Conservation (phyloP, 768 basidiomycete species). For the Tulasnella sp. region DNA sequence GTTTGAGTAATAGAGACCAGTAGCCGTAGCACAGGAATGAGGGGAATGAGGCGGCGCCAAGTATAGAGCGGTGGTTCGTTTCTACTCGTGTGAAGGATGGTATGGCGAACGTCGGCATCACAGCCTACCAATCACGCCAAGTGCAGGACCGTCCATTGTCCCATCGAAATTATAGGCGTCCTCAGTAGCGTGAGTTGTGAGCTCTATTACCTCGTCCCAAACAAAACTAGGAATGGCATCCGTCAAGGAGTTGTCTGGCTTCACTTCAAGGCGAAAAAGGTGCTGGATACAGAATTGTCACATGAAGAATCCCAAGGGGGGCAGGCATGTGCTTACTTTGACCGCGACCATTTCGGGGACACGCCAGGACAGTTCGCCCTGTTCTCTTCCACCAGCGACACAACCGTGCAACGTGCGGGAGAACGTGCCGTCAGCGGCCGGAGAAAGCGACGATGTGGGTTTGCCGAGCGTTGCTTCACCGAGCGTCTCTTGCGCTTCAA, state of each 20-base stretch:
- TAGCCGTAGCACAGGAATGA: too few species aligned
- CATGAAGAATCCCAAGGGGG: background rate
- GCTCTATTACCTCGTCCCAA: background rate
- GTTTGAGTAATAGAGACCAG: too few species aligned
- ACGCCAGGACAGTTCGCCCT: constrained; percentile 2
- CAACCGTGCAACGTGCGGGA: background rate
- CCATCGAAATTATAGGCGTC: constrained; percentile 3
- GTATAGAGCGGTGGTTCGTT: too few species aligned
- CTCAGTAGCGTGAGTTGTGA: constrained; percentile 1
- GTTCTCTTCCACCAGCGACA: background rate
- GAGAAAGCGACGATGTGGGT: background rate
- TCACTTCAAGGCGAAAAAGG: background rate
- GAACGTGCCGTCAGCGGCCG: background rate
- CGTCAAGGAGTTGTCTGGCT: background rate
- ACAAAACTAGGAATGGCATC: background rate
- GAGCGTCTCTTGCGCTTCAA: background rate
- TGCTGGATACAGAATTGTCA: background rate
- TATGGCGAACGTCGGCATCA: too few species aligned
- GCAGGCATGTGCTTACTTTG: background rate
- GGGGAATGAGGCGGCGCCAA: too few species aligned
- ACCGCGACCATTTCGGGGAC: background rate
- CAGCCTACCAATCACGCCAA: constrained; percentile 1
- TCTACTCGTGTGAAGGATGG: too few species aligned
- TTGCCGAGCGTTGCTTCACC: constrained; percentile 3
- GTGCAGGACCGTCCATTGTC: background rate